These are phyloP conservation scores for Actinomortierella ambigua DNA, from an alignment of 371 early-diverging fungal species.

Conservation along the genomic window DNA sequence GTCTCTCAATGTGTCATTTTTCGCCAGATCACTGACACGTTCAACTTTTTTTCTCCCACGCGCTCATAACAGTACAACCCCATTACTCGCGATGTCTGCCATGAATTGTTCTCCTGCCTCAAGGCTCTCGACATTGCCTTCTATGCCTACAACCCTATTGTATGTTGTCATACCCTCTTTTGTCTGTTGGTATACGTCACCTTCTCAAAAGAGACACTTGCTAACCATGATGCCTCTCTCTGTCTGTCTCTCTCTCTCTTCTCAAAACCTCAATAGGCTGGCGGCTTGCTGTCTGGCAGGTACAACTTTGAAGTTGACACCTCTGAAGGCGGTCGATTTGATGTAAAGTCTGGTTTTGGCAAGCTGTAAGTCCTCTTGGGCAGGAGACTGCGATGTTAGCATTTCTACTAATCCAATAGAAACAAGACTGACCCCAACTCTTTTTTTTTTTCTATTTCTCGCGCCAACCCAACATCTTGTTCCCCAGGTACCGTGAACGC, in stretches of 20 bases:
- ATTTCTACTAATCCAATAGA: no score
- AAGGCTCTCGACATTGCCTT: conserved; percentile 55
- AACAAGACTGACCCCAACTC: not conserved
- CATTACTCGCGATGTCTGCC: conserved; percentile 61
- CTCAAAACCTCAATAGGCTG: no score
- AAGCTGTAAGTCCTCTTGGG: conserved; percentile 32
- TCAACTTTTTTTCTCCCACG: not conserved
- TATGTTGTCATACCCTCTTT: not conserved
- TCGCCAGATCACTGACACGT: not conserved
- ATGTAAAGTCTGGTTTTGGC: conserved; percentile 35
- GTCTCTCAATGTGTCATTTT: no score
- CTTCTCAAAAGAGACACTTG: not conserved
- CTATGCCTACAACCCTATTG: conserved; percentile 68
- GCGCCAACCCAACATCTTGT: no score
- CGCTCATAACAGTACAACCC: conserved; percentile 57
- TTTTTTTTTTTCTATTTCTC: not conserved
- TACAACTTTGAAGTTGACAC: conserved; percentile 36
- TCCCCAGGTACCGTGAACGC: conserved; percentile 52
- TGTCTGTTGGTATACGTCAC: not conserved
- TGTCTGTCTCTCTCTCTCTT: not conserved
- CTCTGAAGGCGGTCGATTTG: conserved; percentile 43
- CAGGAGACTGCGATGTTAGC: no score
- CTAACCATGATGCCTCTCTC: not conserved
- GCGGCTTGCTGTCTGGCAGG: conserved; percentile 58
- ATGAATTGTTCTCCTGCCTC: conserved; percentile 63